Base-by-base conservation (phyloP, 345 rosid genomes). In the Draba incana region DNA sequence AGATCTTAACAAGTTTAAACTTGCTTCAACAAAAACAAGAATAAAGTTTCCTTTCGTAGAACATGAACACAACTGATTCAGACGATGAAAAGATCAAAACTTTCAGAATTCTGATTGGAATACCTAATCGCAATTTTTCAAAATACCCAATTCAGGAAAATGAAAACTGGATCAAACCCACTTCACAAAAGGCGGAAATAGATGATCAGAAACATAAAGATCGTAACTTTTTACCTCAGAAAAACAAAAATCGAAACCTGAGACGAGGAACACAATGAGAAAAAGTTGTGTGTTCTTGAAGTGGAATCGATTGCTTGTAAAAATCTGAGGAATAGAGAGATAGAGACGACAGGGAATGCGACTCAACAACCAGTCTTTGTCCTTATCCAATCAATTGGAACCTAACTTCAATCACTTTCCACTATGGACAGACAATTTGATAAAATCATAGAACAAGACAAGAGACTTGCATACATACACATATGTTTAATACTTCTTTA, bases 311-410 rank as follows among this genome's bases (percentile, higher is more conserved):
- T 44, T 41, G 8, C 50, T 47, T 57, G 56, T 44, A 20, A 31
- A 56, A 66, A 46, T 50, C 44, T 6, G 66, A 64, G 44, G 27
- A 45, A 41, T 8, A 66, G 28, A 60, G 46, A 41, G 49, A 62
- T 45, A 46, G 12, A 43, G 59, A 63, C 5, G 49, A 57, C 16
- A 57, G 55, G 50, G 37, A 55, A 64, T 71, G 75, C 72, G 84
- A 82, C 80, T 68, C 83, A 76, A 82, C 86, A 48, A 79, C 82
- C 77, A 55, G 68, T 64, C 80, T 83, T 78, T 67, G 67, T 45
- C 47, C 68, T 74, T 74, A 74, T 67, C 74, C 74, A 62, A 68
- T 68, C 59, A 61, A 68, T 74, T 12, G 33, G 56, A 62, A 68
- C 70, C 64, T 55, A 68, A 68, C 74, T 75, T 47, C 35, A 62